Evolutionary conservation across 1,284 basidiomycete genomes (phyloP).

Genomic region (Apiotrichum siamense): DNA sequence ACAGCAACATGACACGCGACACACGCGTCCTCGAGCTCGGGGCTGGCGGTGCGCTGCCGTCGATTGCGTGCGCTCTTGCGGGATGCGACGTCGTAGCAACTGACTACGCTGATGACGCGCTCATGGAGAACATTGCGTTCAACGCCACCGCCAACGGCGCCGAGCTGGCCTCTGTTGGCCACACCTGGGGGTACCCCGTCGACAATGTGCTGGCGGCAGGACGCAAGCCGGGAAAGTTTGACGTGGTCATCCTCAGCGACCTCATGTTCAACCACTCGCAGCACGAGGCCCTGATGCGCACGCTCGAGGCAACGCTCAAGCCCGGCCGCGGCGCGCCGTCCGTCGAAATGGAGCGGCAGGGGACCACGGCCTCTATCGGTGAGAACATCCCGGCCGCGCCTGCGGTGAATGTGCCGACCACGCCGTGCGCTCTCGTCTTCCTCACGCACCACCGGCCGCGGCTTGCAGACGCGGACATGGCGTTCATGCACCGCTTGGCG

Average conservation of each 20-base stretch:
- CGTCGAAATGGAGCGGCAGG: background rate
- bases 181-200: slow-evolving; percentile 78
- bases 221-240: slow-evolving; percentile 51
- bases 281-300: slow-evolving; percentile 75
- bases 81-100: slow-evolving; percentile 68
- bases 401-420: slow-evolving; percentile 8
- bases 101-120: slow-evolving; percentile 78
- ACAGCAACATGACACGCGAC: slow-evolving; percentile 34
- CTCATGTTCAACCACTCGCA: slow-evolving; percentile 56
- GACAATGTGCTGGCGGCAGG: slow-evolving; percentile 51
- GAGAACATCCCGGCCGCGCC: slow-evolving; percentile 2
- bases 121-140: slow-evolving; percentile 70
- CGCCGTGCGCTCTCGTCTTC: slow-evolving; percentile 72
- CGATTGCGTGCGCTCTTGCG: slow-evolving; percentile 64
- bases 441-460: slow-evolving; percentile 87
- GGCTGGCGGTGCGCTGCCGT: slow-evolving; percentile 84
- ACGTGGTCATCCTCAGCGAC: slow-evolving; percentile 84
- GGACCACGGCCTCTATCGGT: background rate
- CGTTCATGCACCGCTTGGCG: slow-evolving; percentile 59
- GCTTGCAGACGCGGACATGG: slow-evolving; percentile 74
- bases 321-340: slow-evolving; percentile 21
- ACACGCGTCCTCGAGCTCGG: slow-evolving; percentile 77
- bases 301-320: slow-evolving; percentile 57
- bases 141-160: slow-evolving; percentile 53
- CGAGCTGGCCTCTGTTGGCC: slow-evolving; percentile 51